phyloP scores from a whole-genome alignment of 2,329 filamentous ascomycete genomes.

The Orbilia ellipsospora region DNA sequence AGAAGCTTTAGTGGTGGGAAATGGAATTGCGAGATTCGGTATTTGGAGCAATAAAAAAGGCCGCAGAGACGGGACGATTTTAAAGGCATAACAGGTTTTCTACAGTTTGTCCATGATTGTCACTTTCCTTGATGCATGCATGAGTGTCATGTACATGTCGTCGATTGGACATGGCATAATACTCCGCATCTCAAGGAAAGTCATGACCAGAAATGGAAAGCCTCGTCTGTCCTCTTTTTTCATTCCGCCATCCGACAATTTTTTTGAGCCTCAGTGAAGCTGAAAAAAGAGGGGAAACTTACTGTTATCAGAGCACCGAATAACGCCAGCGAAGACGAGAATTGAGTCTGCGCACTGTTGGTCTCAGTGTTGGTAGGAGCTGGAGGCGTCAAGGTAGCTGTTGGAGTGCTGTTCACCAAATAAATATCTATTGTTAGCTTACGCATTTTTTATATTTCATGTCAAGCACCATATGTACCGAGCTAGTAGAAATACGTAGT shows the following conservation, averaged over 20 bases:
- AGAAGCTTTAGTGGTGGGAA: slow-evolving; percentile 23
- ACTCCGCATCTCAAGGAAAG: background rate
- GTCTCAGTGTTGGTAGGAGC: slow-evolving; percentile 50
- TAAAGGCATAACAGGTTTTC: background rate
- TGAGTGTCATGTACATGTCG: too few relatives aligned
- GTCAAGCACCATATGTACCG: background rate
- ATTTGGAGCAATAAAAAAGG: background rate
- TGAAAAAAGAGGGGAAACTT: slow-evolving; percentile 24
- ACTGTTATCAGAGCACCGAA: slow-evolving; percentile 54
- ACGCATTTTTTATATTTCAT: slow-evolving; percentile 5
- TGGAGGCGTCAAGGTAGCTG: slow-evolving; percentile 43
- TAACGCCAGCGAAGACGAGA: slow-evolving; percentile 51
- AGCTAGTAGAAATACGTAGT: too few relatives aligned
- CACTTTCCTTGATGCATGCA: too few relatives aligned
- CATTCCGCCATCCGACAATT: too few relatives aligned
- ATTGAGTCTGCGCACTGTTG: slow-evolving; percentile 43
- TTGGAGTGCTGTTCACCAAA: slow-evolving; percentile 44
- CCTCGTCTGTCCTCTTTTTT: slow-evolving; percentile 1
- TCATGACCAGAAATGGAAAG: slow-evolving; percentile 6
- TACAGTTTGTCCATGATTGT: background rate
- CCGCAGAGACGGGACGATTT: too few relatives aligned
- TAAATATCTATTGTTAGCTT: slow-evolving; percentile 27
- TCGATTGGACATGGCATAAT: slow-evolving; percentile 5
- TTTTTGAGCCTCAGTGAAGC: background rate
- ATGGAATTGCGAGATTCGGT: slow-evolving; percentile 35